phyloP scores from a whole-genome alignment of 228 moss, liverwort and hornwort species.

The Sphagnum fallax region DNA sequence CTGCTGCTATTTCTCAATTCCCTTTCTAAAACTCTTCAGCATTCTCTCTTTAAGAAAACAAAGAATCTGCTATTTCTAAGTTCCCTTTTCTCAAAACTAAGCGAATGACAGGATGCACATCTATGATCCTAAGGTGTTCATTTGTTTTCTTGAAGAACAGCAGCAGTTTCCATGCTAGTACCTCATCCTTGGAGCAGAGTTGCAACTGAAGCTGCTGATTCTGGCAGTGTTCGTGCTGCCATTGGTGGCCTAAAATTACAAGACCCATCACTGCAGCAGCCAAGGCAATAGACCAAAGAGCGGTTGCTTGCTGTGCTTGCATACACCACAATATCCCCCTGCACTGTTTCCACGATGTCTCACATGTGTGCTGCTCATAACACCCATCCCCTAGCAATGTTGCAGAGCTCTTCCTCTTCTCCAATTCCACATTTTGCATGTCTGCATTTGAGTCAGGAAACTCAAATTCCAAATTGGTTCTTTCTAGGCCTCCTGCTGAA shows the following conservation, averaged over 20 bases:
- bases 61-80: too few species aligned
- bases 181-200: slow-evolving; percentile 84
- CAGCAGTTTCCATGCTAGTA: neutral
- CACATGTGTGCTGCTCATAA: slow-evolving; percentile 40
- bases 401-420: slow-evolving; percentile 21
- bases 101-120: too few species aligned
- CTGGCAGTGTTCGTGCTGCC: slow-evolving; percentile 61
- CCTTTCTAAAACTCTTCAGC: too few species aligned
- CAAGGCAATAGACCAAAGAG: slow-evolving; percentile 85
- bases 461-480: slow-evolving; percentile 61
- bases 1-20: too few species aligned
- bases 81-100: too few species aligned
- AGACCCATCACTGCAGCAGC: slow-evolving; percentile 97
- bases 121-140: too few species aligned
- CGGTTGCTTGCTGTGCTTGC: slow-evolving; percentile 70
- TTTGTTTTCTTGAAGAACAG: too few species aligned
- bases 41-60: too few species aligned
- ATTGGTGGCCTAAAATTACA: slow-evolving; percentile 89
- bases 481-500: slow-evolving; percentile 50
- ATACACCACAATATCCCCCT: slow-evolving; percentile 54
- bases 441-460: slow-evolving; percentile 41
- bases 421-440: slow-evolving; percentile 26
- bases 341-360: slow-evolving; percentile 88
- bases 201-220: neutral
- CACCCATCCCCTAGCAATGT: slow-evolving; percentile 23